Evolutionary conservation across 305 asterid genomes (phyloP).

Genomic region (Fraxinus albicans): DNA sequence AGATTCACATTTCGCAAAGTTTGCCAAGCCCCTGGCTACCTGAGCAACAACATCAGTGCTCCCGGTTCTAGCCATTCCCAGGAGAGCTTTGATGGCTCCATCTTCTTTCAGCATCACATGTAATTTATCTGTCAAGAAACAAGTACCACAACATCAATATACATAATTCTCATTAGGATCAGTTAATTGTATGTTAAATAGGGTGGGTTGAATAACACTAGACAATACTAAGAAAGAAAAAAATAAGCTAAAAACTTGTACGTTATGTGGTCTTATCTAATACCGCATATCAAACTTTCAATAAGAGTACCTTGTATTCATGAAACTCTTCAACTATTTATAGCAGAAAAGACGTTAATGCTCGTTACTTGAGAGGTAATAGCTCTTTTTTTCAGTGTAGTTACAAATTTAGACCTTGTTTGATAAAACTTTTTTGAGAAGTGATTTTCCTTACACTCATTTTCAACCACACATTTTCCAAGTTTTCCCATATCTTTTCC

Average conservation of each 20-base stretch:
- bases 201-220: neutral
- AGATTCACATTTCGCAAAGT: conserved; percentile 87
- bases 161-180: neutral
- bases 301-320: neutral
- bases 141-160: conserved; percentile 4
- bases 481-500: neutral
- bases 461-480: neutral
- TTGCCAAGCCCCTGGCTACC: conserved; percentile 89
- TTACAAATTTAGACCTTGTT: neutral
- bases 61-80: conserved; percentile 62
- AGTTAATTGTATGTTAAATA: neutral
- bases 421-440: neutral
- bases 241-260: neutral
- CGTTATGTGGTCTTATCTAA: neutral
- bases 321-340: neutral
- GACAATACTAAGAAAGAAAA: neutral
- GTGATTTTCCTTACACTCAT: neutral
- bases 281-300: neutral
- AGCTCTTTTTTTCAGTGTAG: neutral
- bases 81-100: conserved; percentile 74
- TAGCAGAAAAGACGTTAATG: neutral
- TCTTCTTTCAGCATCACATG: conserved; percentile 65
- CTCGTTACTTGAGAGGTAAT: neutral
- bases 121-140: conserved; percentile 54
- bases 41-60: conserved; percentile 69